These are phyloP conservation scores for Ascochyta viciae-villosae DNA, from an alignment of 2,329 filamentous ascomycete species.

Conservation along the genomic window DNA sequence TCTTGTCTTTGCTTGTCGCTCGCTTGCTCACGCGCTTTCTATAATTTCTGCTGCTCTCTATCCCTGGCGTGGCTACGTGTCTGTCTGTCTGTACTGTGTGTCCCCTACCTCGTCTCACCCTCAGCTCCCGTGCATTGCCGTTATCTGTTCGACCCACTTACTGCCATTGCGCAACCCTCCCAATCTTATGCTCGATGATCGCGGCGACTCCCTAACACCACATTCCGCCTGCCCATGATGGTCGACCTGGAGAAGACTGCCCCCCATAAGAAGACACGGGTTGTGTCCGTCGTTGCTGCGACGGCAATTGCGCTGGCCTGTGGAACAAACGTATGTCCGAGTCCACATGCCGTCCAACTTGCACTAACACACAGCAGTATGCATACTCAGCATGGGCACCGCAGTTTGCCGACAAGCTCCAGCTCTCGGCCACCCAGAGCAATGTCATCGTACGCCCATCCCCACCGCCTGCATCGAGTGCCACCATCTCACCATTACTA, in stretches of 20 bases:
- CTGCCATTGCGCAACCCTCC: constrained; percentile 19
- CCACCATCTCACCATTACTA: constrained; percentile 40
- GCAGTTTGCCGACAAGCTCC: constrained; percentile 86
- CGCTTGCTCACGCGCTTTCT: neutral
- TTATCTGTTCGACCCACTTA: constrained; percentile 21
- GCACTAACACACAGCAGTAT: constrained; percentile 68
- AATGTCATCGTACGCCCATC: constrained; percentile 77
- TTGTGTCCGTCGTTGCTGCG: constrained; percentile 84
- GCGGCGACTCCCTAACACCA: constrained; percentile 23
- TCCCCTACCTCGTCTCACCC: neutral
- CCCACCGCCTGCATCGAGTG: neutral
- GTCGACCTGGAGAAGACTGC: constrained; percentile 38
- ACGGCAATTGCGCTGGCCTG: constrained; percentile 86
- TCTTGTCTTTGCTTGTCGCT: neutral
- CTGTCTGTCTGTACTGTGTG: neutral
- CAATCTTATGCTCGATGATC: constrained; percentile 13
- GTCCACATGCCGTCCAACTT: neutral
- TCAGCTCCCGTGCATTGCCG: constrained; percentile 14
- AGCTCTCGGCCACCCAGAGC: constrained; percentile 88
- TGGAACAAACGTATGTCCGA: constrained; percentile 79
- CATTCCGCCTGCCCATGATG: constrained; percentile 28
- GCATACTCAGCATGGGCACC: constrained; percentile 98
- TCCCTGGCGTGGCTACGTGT: neutral
- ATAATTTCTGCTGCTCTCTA: neutral
- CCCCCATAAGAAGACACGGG: constrained; percentile 67